Evolutionary conservation across 139 green algal genomes (phyloP), one percentile per base, ranked within the genome.

Genomic region (Zygnema cylindricum): DNA sequence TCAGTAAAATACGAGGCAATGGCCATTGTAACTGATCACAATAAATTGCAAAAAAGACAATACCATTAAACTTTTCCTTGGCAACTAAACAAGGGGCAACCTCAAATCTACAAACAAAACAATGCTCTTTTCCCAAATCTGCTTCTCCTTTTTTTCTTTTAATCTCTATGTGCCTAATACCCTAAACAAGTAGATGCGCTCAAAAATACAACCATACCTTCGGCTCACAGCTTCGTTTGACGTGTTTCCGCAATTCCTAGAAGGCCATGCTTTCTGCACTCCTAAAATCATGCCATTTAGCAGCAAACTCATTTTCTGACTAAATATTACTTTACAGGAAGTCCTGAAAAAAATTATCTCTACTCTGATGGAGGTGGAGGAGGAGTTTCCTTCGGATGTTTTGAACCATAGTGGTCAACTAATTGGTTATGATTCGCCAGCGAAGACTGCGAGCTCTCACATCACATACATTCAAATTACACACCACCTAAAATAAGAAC

Each of bases 301-400:
- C 49, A 63, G 49, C 49, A 63, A 16, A n/a, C n/a, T n/a, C n/a
- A n/a, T n/a, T n/a, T n/a, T 63, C 49, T 16, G 49, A 63, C 49
- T 63, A 16, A 16, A 63, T n/a, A n/a, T n/a, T n/a, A 63, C 49
- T 63, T 7, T 16, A 16, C 7, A 63, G 7, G 16, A 63, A 25
- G 49, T 25, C 49, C 16, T 7, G 49, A 7, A 7, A 7, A 63
- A 16, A 16, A 63, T 7, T 63, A 63, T 16, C 49, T 7, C 16
- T 63, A 63, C 16, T 63, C 49, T 7, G 71, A 16, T 16, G 71
- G 71, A 49, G 85, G 57, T 42, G 1, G 33, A 21, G 86, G 86
- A 38, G 81, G 78, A n/a, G 86, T 81, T 36, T 91, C 86, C 33
- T 91, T 91, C 11, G 86, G 86, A 79, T 91, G 86, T 57, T 91